These are phyloP conservation scores for Madurella fahalii DNA, from an alignment of 2,329 filamentous ascomycete species.

Conservation along the genomic window DNA sequence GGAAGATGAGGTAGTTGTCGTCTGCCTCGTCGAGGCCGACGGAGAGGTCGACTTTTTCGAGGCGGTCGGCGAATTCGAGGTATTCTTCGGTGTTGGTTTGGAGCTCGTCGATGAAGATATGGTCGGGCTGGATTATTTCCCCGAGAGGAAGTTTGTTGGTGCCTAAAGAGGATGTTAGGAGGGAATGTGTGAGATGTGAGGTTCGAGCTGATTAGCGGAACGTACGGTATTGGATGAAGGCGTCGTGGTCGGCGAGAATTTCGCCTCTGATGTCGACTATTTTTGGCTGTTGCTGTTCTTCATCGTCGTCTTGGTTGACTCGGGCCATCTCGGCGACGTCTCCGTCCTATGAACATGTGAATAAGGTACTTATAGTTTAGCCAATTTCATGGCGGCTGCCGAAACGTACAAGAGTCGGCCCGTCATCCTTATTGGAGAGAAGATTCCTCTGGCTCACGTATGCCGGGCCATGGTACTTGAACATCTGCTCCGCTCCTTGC, in stretches of 20 bases:
- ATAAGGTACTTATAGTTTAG: background rate
- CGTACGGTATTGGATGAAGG: background rate
- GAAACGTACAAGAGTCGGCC: background rate
- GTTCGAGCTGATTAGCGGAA: background rate
- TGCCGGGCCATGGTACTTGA: background rate
- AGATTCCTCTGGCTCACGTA: background rate
- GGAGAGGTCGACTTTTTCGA: background rate
- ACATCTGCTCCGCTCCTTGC: background rate
- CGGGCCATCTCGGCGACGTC: background rate
- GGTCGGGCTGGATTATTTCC: background rate
- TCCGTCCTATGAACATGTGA: background rate
- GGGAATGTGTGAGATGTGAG: background rate
- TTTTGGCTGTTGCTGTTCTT: background rate
- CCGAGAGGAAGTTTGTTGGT: background rate
- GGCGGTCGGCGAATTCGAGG: background rate
- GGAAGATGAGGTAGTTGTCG: constrained; percentile 1
- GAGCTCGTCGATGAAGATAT: background rate
- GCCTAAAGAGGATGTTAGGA: background rate
- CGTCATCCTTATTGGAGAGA: background rate
- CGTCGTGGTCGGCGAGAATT: background rate
- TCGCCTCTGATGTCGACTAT: background rate
- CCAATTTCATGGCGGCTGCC: background rate
- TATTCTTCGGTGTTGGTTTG: background rate
- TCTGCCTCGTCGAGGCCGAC: background rate
- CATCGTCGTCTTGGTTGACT: background rate